Evolutionary conservation across 345 rosid genomes (phyloP), one percentile per base, ranked within the genome.

Genomic region (Camelina neglecta): DNA sequence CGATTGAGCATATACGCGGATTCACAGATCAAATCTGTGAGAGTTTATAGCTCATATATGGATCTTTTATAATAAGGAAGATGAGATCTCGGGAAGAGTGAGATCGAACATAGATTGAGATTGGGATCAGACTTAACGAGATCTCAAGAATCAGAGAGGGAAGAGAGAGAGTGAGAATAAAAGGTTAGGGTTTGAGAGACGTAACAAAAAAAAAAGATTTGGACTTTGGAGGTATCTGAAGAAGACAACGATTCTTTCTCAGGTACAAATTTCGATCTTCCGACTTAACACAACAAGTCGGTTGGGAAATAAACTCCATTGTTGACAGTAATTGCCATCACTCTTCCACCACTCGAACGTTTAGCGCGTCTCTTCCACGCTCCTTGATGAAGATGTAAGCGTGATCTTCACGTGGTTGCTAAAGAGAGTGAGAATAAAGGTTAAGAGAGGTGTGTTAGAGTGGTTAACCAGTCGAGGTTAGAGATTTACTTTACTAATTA

Each of bases 1-100:
- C 55, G 82, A 79, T 70, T 79, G 75, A 79, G 87, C 91, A 80
- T 83, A 75, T 38, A 41, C 36, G 12, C 11, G 39, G 53, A 48
- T 48, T 10, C 8, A 35, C 78, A 39, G 60, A 63, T 47, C 54
- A 63, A 76, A 63, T 69, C 50, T 16, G 4, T 16, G 48, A 33
- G 49, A 44, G 23, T 31, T 51, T 18, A 20, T 18, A 67, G 74
- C 69, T 75, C 79, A 69, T 69, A 2, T 20, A 13, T 36, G 24
- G 60, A 76, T 76, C 74, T 67, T 16, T 44, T 7, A 13, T 11
- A 23, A 44, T 3, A 16, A 44, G 4, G 68, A 55, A 4, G 53
- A 20, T 16, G 76, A 77, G 76, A 70, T 70, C 80, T 70, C 24
- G 15, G 13, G 24, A 16, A 44, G 18, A 39, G 76, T 63, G 63